Evolutionary conservation across 1,139 yeast species (phyloP), one percentile per base, ranked within the genome.

Genomic region (Blastobotrys arbuscula): DNA sequence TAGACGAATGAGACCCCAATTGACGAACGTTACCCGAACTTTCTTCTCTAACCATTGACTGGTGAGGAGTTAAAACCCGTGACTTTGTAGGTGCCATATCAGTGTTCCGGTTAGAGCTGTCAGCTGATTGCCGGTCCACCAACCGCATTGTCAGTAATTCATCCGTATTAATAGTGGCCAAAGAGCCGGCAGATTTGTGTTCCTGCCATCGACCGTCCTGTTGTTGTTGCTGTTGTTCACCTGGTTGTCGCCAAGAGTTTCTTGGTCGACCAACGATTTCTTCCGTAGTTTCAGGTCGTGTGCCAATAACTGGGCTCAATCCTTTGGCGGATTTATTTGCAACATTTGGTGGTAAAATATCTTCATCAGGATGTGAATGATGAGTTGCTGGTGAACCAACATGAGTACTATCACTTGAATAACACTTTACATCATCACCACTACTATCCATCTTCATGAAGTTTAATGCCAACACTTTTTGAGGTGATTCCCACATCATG

Each of bases 111-210:
- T n/a, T 19, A 21, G 18, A 16, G 30, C 42, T 36, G 51, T 55
- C 38, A 39, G 50, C 30, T 34, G 51, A 44, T 55, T 56, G 50
- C 47, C 59, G 53, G 41, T 65, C 66, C 7, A 87, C 90, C 45
- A 87, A 70, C 59, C 90, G 77, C 36, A 92, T 88, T 9, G 89
- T 84, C 60, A 88, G 76, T 42, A 89, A 73, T 64, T 88, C 94
- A 50, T 83, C 89, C 0, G 96, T 86, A 44, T 92, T 82, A 24
- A 89, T 92, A 0, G 96, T 88, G 33, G 92, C 90, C 55, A 85
- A 62, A 0, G 96, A 85, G 31, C 77, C 78, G 51, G 79, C 73
- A 18, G 94, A 84, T 44, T 78, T 79, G 57, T 84, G 75, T 42
- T 75, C 73, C 52, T 73, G 74, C 69, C 75, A 69, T 50, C 68